Evolutionary conservation across 2,329 filamentous ascomycete species (phyloP).

Genomic region (Aspergillus intermedius): DNA sequence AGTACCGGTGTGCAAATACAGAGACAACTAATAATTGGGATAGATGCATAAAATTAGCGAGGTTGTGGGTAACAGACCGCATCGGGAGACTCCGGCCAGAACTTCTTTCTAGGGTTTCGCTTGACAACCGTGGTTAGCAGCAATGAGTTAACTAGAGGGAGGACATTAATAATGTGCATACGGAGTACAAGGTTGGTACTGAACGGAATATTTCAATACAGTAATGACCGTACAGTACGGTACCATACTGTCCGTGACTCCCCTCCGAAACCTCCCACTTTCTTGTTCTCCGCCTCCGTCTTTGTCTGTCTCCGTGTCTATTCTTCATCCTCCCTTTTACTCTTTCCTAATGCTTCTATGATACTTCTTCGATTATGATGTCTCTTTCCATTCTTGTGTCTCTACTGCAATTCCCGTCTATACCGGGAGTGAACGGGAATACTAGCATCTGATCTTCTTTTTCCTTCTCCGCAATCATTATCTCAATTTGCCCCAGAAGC

Average conservation of each 20-base stretch:
- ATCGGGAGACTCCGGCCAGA: neutral
- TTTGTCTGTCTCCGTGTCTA: conserved; percentile 13
- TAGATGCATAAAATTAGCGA: neutral
- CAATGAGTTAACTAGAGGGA: neutral
- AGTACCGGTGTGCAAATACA: too few species aligned
- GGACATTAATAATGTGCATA: conserved; percentile 8
- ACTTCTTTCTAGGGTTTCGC: neutral
- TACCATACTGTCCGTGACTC: neutral
- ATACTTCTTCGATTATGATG: conserved; percentile 27
- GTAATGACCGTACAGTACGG: neutral
- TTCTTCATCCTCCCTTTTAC: conserved; percentile 11
- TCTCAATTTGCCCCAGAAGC: conserved; percentile 9
- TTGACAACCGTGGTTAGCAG: neutral
- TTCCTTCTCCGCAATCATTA: conserved; percentile 10
- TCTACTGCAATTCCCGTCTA: conserved; percentile 34
- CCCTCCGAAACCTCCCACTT: conserved; percentile 4
- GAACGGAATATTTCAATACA: neutral
- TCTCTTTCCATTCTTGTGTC: conserved; percentile 25
- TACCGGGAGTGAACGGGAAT: conserved; percentile 41
- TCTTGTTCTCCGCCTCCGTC: conserved; percentile 14
- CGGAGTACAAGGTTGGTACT: neutral
- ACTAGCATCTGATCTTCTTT: conserved; percentile 22
- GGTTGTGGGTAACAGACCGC: neutral
- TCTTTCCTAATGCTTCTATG: conserved; percentile 16
- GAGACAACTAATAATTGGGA: neutral